Conservation (phyloP, 257 asterid species). For the Anisodus acutangulus region DNA sequence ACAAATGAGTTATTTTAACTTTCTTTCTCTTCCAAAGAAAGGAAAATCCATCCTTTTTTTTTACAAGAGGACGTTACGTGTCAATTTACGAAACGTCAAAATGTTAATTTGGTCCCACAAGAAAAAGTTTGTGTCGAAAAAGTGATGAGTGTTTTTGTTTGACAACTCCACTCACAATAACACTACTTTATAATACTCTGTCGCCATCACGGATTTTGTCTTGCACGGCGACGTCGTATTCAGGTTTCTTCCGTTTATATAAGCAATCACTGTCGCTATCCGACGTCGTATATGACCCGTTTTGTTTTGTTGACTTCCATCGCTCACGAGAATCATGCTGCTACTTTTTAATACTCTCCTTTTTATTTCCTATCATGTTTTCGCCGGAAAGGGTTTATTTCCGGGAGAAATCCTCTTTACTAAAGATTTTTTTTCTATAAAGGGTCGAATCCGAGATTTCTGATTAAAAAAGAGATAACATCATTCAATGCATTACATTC, state of each 20-base stretch:
- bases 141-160: neutral
- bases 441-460: too few relatives aligned
- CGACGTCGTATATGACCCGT: slow-evolving; percentile 23
- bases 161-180: neutral
- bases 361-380: too few relatives aligned
- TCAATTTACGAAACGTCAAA: slow-evolving; percentile 4
- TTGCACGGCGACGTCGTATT: slow-evolving; percentile 30
- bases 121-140: neutral
- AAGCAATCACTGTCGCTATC: slow-evolving; percentile 38
- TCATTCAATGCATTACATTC: too few relatives aligned
- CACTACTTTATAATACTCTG: too few relatives aligned
- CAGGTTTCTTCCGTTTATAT: slow-evolving; percentile 4
- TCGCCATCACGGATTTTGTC: neutral
- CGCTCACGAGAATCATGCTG: slow-evolving; percentile 17
- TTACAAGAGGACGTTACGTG: neutral
- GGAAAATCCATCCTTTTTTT: neutral
- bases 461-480: too few relatives aligned
- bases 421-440: too few relatives aligned
- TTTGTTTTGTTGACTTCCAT: slow-evolving; percentile 9
- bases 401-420: too few relatives aligned
- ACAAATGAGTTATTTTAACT: neutral
- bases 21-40: neutral
- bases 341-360: neutral
- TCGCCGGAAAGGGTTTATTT: too few relatives aligned
- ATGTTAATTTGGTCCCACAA: neutral